These are phyloP conservation scores for Aspergillus felis DNA, from an alignment of 2,329 filamentous ascomycete genomes.

Conservation along the genomic window DNA sequence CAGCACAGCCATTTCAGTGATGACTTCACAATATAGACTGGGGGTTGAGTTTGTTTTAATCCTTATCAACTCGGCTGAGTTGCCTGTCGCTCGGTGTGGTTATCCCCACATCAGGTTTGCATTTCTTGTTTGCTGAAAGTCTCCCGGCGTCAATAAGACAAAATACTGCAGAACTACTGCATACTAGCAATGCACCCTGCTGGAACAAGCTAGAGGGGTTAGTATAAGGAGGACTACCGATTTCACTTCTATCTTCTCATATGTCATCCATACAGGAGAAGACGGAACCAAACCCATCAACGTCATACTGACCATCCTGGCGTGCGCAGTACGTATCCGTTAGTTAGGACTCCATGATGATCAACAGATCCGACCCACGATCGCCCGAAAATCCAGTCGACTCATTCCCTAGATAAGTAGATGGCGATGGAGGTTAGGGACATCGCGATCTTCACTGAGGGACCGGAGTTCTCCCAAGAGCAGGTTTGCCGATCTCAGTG, in stretches of 20 bases:
- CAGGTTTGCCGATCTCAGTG: neutral
- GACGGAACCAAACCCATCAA: neutral
- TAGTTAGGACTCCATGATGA: neutral
- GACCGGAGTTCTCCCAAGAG: neutral
- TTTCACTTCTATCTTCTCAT: neutral
- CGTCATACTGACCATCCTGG: neutral
- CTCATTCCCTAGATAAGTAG: neutral
- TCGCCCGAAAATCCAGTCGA: neutral
- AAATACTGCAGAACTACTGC: neutral
- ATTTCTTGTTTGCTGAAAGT: neutral
- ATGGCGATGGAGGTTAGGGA: neutral
- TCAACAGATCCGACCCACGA: neutral
- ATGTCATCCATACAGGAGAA: neutral
- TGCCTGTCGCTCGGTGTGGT: constrained; percentile 1
- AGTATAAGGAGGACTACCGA: neutral
- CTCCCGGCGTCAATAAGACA: neutral
- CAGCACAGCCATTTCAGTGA: neutral
- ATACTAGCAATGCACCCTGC: neutral
- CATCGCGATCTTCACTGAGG: neutral
- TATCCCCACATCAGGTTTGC: neutral
- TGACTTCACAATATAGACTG: neutral
- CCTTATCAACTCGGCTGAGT: constrained; percentile 6
- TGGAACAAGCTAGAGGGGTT: neutral
- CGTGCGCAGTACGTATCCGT: neutral
- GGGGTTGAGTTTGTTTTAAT: neutral